These are phyloP conservation scores for Trichoderma aggressivum DNA, from an alignment of 2,329 filamentous ascomycete genomes.

Conservation along the genomic window DNA sequence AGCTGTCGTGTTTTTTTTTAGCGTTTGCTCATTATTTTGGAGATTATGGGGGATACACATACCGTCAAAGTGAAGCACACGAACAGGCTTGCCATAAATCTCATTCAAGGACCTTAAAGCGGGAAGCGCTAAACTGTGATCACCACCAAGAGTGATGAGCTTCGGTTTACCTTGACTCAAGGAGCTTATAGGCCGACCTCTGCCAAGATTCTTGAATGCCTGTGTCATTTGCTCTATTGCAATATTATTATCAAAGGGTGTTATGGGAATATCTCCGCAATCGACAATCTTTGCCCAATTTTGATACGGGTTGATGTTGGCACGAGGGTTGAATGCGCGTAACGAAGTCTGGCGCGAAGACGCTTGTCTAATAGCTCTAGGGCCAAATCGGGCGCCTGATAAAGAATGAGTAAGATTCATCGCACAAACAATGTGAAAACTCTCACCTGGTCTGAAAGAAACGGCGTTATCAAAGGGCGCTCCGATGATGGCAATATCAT, in stretches of 20 bases:
- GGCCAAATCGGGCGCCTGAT: constrained; percentile 77
- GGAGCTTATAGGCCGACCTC: constrained; percentile 32
- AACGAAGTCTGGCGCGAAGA: constrained; percentile 77
- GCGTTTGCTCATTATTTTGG: constrained; percentile 21
- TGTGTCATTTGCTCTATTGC: constrained; percentile 81
- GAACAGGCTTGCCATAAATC: constrained; percentile 59
- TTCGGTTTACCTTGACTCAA: constrained; percentile 40
- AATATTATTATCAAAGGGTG: constrained; percentile 79
- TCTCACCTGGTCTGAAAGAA: constrained; percentile 61
- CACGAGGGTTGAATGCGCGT: constrained; percentile 75
- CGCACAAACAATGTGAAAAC: constrained; percentile 31
- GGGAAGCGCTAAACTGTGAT: constrained; percentile 68
- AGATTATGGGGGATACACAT: constrained; percentile 14
- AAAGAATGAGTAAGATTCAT: background rate
- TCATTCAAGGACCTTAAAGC: constrained; percentile 64
- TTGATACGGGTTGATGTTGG: constrained; percentile 78
- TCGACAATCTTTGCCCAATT: constrained; percentile 80
- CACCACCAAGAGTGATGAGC: constrained; percentile 69
- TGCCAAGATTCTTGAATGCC: constrained; percentile 68
- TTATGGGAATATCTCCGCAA: constrained; percentile 87
- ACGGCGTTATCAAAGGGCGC: constrained; percentile 73
- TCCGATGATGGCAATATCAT: constrained; percentile 70
- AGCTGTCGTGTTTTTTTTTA: constrained; percentile 26
- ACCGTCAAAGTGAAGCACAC: constrained; percentile 71
- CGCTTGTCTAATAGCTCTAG: constrained; percentile 80